phyloP scores from a whole-genome alignment of 1,139 yeast species.

The Blastobotrys ciferrii region DNA sequence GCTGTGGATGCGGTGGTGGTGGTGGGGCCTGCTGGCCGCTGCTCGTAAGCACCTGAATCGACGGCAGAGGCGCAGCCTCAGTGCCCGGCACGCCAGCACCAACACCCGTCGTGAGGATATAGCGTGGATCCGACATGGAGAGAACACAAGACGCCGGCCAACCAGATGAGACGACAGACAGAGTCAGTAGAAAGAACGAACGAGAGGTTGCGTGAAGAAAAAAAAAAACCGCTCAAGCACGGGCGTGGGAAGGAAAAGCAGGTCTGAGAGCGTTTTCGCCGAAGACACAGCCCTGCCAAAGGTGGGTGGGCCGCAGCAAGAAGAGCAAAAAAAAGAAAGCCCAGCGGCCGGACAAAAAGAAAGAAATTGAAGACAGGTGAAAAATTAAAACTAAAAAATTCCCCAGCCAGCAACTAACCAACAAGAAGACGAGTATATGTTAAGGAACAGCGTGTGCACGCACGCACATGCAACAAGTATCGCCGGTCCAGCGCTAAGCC shows the following conservation, averaged over 20 bases:
- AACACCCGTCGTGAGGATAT: neutral
- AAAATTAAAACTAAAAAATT: too few relatives aligned
- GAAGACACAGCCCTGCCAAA: neutral
- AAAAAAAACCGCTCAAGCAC: neutral
- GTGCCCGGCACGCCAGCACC: neutral
- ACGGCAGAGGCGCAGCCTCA: conserved; percentile 15
- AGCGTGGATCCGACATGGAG: conserved; percentile 4
- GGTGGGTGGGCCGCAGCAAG: neutral
- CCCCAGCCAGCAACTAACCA: too few relatives aligned
- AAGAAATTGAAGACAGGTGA: too few relatives aligned
- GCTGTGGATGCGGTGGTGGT: conserved; percentile 9
- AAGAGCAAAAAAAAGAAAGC: too few relatives aligned
- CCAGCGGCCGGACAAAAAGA: too few relatives aligned
- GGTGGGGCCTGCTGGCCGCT: conserved; percentile 2
- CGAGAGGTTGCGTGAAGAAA: neutral
- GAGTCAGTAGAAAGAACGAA: neutral
- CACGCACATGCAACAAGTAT: too few relatives aligned
- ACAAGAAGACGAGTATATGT: too few relatives aligned
- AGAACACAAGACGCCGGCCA: neutral
- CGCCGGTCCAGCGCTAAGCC: too few relatives aligned
- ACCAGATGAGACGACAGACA: neutral
- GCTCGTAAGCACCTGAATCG: conserved; percentile 14
- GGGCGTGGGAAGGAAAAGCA: neutral
- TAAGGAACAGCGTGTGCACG: too few relatives aligned
- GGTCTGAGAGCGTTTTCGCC: neutral